Base-by-base conservation (phyloP, 495 filamentous ascomycete genomes). In the Schizothecium vesticola region DNA sequence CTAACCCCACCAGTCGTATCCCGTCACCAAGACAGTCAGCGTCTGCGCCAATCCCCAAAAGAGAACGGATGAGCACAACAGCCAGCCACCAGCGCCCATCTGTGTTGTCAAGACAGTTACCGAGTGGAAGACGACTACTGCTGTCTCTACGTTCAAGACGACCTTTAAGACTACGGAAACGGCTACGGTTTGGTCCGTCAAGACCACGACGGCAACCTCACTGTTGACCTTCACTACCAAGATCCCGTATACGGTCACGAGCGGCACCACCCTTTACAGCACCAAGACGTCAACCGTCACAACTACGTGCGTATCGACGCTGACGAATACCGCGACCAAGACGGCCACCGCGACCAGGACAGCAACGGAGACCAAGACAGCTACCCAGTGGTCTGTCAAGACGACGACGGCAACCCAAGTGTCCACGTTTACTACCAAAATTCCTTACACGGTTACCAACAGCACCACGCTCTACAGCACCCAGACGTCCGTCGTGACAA, bases 241-340 rank as follows among this genome's bases (percentile, higher is more conserved):
- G 59, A 67, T 70, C 57, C 68, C 72, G 19, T 72, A 70, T 33
- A 79, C 77, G 0, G 69, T 72, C 3, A 74, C 65, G n/a, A 64
- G 73, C 59, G 71, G 69, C 61, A 74, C 70, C 13, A 80, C 78
- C 12, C 69, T 73, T 28, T 76, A 59, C 33, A 69, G 68, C 29
- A 72, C 72, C 24, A 29, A 66, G 56, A 68, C 67, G 24, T 65
- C 65, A 11, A 66, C 70, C 33, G 43, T 71, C 19, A 72, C 71
- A 22, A 70, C 76, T 13, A 78, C 71, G 59, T 76, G 71, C n/a
- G 78, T 73, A 10, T 72, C 76, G 24, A 74, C 71, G 22, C 65
- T 67, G 57, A 72, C 75, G 21, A 74, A 67, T 51, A 73, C 75
- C 8, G 73, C 69, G 1, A 76, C 74, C 3, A 65, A 60, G 23